Percentiles rank a stretch among this genome's conserved stretches.
Conservation (phyloP, 208 protist species). For the Trypanosoma boissoni region DNA sequence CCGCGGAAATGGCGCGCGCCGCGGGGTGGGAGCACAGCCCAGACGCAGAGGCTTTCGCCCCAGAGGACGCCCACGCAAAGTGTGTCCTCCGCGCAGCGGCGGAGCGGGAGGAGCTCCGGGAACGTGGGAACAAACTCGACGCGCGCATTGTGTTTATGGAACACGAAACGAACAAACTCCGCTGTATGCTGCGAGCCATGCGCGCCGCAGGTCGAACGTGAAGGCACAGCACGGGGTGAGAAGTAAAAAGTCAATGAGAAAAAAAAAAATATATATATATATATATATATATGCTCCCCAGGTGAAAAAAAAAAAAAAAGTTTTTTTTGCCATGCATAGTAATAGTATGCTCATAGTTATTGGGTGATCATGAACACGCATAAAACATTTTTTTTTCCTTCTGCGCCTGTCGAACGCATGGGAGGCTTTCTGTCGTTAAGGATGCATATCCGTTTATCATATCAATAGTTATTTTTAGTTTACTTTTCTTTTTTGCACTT, state of each 20-base stretch:
- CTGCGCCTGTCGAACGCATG: no score
- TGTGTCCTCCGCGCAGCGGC: constrained; percentile 60
- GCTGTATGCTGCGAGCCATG: constrained; percentile 47
- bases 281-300: no score
- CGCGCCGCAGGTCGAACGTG: background rate
- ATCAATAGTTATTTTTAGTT: no score
- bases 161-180: constrained; percentile 54
- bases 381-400: no score
- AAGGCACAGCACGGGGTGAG: background rate
- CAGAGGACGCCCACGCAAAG: constrained; percentile 66
- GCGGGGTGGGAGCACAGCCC: background rate
- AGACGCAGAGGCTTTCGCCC: constrained; percentile 15
- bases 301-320: no score
- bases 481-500: no score
- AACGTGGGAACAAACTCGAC: constrained; percentile 74
- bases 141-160: constrained; percentile 60
- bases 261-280: background rate
- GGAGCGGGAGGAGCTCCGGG: constrained; percentile 69
- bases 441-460: no score
- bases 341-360: no score
- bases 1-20: background rate
- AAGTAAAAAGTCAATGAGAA: background rate
- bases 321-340: no score
- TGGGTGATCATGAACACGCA: no score
- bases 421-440: no score